Percentiles rank a stretch among this genome's conserved stretches.
Evolutionary conservation across 1,284 basidiomycete species (phyloP).

Genomic region (Moniliophthora roreri): DNA sequence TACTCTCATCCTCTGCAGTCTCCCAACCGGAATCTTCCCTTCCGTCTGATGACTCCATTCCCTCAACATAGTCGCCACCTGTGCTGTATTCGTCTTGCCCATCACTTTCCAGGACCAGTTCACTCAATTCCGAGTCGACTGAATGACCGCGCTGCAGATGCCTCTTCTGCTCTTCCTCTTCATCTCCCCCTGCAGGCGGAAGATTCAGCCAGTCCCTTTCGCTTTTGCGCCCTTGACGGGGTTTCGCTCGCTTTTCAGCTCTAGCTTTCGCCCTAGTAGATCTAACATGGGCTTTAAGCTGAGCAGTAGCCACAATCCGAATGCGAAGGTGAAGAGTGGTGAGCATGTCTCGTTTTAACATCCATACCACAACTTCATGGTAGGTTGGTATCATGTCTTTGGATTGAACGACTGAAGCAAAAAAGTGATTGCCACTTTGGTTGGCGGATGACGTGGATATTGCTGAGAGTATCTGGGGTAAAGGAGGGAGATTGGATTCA

Average conservation of each 20-base stretch:
- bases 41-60: slow-evolving; percentile 29
- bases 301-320: slow-evolving; percentile 77
- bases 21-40: slow-evolving; percentile 48
- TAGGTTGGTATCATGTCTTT: slow-evolving; percentile 73
- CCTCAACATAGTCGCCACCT: slow-evolving; percentile 30
- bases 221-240: neutral
- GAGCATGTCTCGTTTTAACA: slow-evolving; percentile 85
- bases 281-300: slow-evolving; percentile 70
- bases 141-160: slow-evolving; percentile 39
- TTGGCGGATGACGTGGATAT: slow-evolving; percentile 69
- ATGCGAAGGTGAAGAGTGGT: slow-evolving; percentile 86
- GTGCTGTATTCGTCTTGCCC: slow-evolving; percentile 30
- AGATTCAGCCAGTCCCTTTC: slow-evolving; percentile 41
- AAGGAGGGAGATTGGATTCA: slow-evolving; percentile 60
- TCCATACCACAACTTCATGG: slow-evolving; percentile 87
- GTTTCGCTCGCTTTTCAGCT: slow-evolving; percentile 17
- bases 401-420: slow-evolving; percentile 69
- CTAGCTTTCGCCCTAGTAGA: slow-evolving; percentile 38
- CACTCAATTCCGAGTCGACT: slow-evolving; percentile 42
- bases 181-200: slow-evolving; percentile 55
- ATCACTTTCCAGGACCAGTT: slow-evolving; percentile 34
- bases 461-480: slow-evolving; percentile 71
- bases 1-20: slow-evolving; percentile 51
- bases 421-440: slow-evolving; percentile 68
- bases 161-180: too few species aligned